Base-by-base conservation (phyloP, 805 yeast species). In the Tanozyma kutaoensis region DNA sequence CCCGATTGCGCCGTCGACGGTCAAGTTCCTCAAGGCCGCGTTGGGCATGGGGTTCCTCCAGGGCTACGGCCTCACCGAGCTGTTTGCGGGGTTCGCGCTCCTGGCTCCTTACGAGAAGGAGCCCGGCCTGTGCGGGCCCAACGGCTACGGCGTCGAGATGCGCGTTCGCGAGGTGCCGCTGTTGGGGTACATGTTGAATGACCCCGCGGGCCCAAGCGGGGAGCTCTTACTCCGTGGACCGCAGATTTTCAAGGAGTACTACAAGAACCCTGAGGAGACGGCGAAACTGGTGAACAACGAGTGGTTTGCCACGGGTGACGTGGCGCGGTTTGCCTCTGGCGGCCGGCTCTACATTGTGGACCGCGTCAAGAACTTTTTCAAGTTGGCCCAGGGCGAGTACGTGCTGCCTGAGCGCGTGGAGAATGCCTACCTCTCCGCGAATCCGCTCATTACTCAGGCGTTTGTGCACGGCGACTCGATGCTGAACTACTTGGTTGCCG, bases 391-490 rank as follows among this genome's bases (percentile, higher is more conserved):
- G 36, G 66, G 66, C 29, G 66, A 58, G 50, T 78, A 77, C 47
- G 68, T 78, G 30, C 77, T 84, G 1, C 80, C 84, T n/a, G 91
- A 78, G 42, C 75, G 69, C 48, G 69, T 78, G 37, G 88, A 78
- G 43, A 75, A 72, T 40, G 49, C 55, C 11, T 76, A 77, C 45
- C 45, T 72, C 20, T 58, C 77, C 1, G 52, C 59, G 15, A 62
- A 67, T 37, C 63, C 77, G 2, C 22, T 48, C 3, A 42, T 72
- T 12, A 43, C 63, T 3, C 84, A 76, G 48, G 40, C 69, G 10
- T 75, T 62, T 41, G 69, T 64, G 4, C 75, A 73, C 40, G 88
- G 88, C 21, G 76, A 76, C 44, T 62, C 80, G 4, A 50, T 63
- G 23, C 54, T 67, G 41, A 55, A 65, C 10, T 71, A 38, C 42